Evolutionary conservation across 305 asterid genomes (phyloP).

Genomic region (Solanum aculeatissimum): DNA sequence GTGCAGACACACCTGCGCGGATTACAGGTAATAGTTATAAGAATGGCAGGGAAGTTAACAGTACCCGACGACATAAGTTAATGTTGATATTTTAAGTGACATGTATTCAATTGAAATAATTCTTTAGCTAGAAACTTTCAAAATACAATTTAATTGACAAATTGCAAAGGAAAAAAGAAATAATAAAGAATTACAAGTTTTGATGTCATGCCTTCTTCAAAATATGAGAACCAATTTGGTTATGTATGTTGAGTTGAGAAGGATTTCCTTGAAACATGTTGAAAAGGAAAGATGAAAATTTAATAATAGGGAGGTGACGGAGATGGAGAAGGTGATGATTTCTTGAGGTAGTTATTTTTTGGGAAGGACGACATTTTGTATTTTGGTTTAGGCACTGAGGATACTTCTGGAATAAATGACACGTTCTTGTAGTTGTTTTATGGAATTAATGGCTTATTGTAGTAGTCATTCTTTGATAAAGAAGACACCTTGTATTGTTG

Average conservation of each 20-base stretch:
- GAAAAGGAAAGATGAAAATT: background rate
- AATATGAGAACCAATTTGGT: background rate
- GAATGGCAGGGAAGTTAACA: no score
- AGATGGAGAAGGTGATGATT: background rate
- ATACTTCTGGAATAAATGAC: background rate
- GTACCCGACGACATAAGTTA: no score
- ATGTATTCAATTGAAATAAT: background rate
- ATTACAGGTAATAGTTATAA: no score
- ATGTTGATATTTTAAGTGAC: no score
- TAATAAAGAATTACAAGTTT: background rate
- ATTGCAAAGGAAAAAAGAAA: no score
- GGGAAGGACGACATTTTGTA: background rate
- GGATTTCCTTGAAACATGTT: background rate
- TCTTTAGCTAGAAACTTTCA: background rate
- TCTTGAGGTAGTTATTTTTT: background rate
- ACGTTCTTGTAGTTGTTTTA: no score
- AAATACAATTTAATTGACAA: background rate
- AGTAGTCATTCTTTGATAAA: background rate
- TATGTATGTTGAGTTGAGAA: background rate
- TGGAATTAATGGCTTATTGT: background rate
- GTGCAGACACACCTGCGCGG: no score
- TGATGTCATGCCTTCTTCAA: background rate
- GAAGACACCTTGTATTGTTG: background rate
- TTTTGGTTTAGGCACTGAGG: background rate
- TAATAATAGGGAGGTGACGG: background rate